Conservation (phyloP, 1,139 yeast genomes). For the Yamadazyma friedrichii region DNA sequence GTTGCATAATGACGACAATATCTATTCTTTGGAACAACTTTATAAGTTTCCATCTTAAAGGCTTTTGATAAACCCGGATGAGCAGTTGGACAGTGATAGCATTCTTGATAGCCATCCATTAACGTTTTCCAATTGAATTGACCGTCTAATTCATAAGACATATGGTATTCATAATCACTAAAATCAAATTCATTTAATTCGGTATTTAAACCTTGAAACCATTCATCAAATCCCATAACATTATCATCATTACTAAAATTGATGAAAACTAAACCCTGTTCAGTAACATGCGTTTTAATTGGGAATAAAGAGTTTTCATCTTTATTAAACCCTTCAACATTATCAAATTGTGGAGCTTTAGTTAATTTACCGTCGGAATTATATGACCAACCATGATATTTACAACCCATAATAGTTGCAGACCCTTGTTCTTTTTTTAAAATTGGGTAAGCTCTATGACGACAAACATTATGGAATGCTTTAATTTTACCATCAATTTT, state of each 20-base stretch:
- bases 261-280: constrained; percentile 56
- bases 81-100: constrained; percentile 67
- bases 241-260: constrained; percentile 40
- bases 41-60: constrained; percentile 62
- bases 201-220: constrained; percentile 48
- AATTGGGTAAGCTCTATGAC: constrained; percentile 64
- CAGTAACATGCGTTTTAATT: constrained; percentile 52
- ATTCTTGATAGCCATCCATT: constrained; percentile 68
- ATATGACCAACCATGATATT: constrained; percentile 67
- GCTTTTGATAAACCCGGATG: constrained; percentile 60
- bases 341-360: constrained; percentile 61
- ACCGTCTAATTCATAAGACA: constrained; percentile 65
- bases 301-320: constrained; percentile 55
- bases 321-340: constrained; percentile 56
- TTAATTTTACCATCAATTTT: constrained; percentile 48
- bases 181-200: constrained; percentile 60
- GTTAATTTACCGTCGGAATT: constrained; percentile 55
- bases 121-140: constrained; percentile 65
- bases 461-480: constrained; percentile 64
- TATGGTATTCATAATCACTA: constrained; percentile 58
- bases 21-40: constrained; percentile 57
- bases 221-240: constrained; percentile 45
- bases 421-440: constrained; percentile 59
- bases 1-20: constrained; percentile 56
- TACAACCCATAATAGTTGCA: constrained; percentile 55